Base-by-base conservation (phyloP, 768 basidiomycete genomes). In the Nidula microcarpa region DNA sequence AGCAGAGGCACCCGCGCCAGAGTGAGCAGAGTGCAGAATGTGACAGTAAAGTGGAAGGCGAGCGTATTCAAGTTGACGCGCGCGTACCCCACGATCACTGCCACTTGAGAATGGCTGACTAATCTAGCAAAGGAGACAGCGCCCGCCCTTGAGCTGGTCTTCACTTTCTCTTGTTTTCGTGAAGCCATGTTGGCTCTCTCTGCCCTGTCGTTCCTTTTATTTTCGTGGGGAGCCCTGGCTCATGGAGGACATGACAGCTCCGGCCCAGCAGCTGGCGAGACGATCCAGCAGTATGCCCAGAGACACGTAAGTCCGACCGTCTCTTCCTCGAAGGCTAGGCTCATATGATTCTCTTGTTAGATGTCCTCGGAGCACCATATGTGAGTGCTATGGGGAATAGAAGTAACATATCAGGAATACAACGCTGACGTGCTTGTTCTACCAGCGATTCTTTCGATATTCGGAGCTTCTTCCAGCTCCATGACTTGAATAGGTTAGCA, bases 341-440 rank as follows among this genome's bases (percentile, higher is more conserved):
- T 23, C 35, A 33, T 49, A 35, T 35, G 18, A 14, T 35, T n/a
- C 50, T 6, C 30, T 13, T 23, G 44, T 45, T 69, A 94, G 91
- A 95, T 95, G 92, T 82, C 89, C 45, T 78, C 82, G 30, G 92
- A 95, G 62, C 92, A 94, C 67, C 91, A 93, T 66, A 91, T 91
- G 87, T 90, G 70, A 60, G 72, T 56, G 23, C 50, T 49, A 49
- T 52, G 46, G 47, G 39, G 49, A 48, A 48, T 52, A 46, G 46
- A 18, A 49, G 34, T 6, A 45, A 55, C 47, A 32, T 33, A 4
- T 16, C 16, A 41, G 16, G n/a, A 5, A 1, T 47, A 14, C 44
- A 18, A 48, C 32, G 11, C 41, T 55, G 54, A 36, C 64, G 33
- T 17, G 49, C 35, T 47, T 47, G 33, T n/a, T 50, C 32, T 11